These are phyloP conservation scores for Beta macrorhiza DNA, from an alignment of 179 eudicot genomes.

Conservation along the genomic window DNA sequence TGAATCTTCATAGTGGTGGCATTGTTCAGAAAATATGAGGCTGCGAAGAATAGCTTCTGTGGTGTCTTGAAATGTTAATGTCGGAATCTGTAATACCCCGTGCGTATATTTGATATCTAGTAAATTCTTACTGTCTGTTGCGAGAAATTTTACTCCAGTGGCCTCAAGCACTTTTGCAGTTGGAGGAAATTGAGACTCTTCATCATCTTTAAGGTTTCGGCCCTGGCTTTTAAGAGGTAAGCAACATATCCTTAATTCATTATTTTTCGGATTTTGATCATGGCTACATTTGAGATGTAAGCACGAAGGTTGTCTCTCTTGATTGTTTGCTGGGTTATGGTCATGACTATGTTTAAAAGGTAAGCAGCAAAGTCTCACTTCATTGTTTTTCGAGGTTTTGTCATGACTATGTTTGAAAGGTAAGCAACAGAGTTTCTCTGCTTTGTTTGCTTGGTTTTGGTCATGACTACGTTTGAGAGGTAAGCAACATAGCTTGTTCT, in stretches of 20 bases:
- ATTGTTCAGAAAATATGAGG: neutral
- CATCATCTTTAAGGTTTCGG: neutral
- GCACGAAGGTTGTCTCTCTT: too few relatives aligned
- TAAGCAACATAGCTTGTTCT: too few relatives aligned
- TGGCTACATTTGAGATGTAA: too few relatives aligned
- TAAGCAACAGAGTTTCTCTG: too few relatives aligned
- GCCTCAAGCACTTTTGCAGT: neutral
- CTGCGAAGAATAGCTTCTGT: neutral
- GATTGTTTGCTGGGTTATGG: neutral
- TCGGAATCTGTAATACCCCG: neutral
- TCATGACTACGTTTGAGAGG: too few relatives aligned
- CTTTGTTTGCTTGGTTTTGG: neutral
- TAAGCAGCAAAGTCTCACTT: slow-evolving; percentile 1
- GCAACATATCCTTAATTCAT: too few relatives aligned
- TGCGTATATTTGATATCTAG: neutral
- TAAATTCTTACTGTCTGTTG: neutral
- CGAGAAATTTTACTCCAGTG: neutral
- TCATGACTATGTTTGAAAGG: too few relatives aligned
- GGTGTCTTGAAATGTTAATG: neutral
- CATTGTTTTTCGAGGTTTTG: neutral
- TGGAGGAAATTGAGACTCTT: slow-evolving; percentile 1
- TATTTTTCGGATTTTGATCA: too few relatives aligned
- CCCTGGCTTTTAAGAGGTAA: too few relatives aligned
- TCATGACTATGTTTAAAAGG: slow-evolving; percentile 16
- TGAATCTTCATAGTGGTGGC: neutral